phyloP scores from a whole-genome alignment of 164 flowering plant genomes.

The Chimonanthus praecox region DNA sequence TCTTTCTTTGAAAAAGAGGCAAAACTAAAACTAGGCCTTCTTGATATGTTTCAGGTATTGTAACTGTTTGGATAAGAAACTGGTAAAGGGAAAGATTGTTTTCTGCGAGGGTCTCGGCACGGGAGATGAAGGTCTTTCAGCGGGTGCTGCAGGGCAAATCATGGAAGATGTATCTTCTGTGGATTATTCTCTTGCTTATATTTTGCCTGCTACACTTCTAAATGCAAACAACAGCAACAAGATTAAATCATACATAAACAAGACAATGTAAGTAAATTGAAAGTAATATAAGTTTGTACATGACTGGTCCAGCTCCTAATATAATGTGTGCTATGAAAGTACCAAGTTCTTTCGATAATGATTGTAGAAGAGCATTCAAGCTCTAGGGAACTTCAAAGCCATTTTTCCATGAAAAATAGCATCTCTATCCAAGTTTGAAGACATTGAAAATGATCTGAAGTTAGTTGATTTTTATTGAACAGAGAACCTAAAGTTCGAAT shows the following conservation, averaged over 20 bases:
- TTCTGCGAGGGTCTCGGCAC: conserved; percentile 27
- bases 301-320: too few relatives aligned
- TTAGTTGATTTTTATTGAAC: too few relatives aligned
- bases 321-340: too few relatives aligned
- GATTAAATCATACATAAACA: conserved; percentile 23
- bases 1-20: neutral
- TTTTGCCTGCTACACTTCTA: conserved; percentile 32
- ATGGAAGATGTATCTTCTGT: conserved; percentile 12
- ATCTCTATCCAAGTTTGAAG: too few relatives aligned
- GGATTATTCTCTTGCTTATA: conserved; percentile 27
- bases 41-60: conserved; percentile 32
- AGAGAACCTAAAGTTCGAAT: conserved; percentile 35
- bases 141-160: conserved; percentile 40
- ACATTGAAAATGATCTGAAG: too few relatives aligned
- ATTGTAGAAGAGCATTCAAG: too few relatives aligned
- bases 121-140: conserved; percentile 2
- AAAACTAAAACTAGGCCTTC: neutral
- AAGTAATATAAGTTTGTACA: too few relatives aligned
- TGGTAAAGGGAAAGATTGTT: conserved; percentile 47
- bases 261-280: conserved; percentile 25
- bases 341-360: too few relatives aligned
- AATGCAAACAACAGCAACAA: conserved; percentile 14
- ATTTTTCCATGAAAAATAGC: too few relatives aligned
- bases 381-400: too few relatives aligned
- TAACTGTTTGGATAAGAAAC: conserved; percentile 22